Evolutionary conservation across 352 stramenopile genomes (phyloP), one percentile per base, ranked within the genome.

Genomic region (Phytophthora vignae): DNA sequence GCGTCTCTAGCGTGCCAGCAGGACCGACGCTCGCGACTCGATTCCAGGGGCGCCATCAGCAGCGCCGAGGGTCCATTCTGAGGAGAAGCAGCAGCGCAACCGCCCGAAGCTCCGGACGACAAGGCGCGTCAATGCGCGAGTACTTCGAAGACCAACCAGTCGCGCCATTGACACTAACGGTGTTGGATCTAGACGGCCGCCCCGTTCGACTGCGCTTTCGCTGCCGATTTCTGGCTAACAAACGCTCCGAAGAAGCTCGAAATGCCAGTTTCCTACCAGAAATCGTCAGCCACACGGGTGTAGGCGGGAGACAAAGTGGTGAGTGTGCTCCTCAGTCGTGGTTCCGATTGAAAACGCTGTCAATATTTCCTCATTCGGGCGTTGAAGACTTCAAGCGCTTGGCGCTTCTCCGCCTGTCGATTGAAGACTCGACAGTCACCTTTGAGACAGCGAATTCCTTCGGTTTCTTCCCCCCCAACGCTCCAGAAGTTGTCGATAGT

Each of bases 381-480:
- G 12, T 19, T 14, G 36, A 33, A 52, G 55, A 61, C 15, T 46
- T 10, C 10, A 40, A 55, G 14, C 11, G 17, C 11, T 14, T 61
- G 29, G 36, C 87, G 69, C 66, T 75, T 5, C 66, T 95, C 3
- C 82, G 90, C 52, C 60, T 97, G 17, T 72, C 76, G 15, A 71
- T 96, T 4, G 46, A 83, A 19, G 69, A 83, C 11, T 71, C 82
- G 1, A 76, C 79, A 4, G 42, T 91, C 17, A 83, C 66, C 4
- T 98, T 93, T 61, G 67, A 83, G 14, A 92, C 87, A 17, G 92
- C 90, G 4, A 93, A 97, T 60, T 96, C 94, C 15, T 75, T 98
- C 31, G 90, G 84, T 2, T 82, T 98, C 17, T 77, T 96, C 22
- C 90, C 92, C 0, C 82, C 83, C 7, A 98, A 98, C 74, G 54